Evolutionary conservation across 2,329 filamentous ascomycete species (phyloP), one percentile per base, ranked within the genome.

Genomic region (Cordyceps tenuipes): DNA sequence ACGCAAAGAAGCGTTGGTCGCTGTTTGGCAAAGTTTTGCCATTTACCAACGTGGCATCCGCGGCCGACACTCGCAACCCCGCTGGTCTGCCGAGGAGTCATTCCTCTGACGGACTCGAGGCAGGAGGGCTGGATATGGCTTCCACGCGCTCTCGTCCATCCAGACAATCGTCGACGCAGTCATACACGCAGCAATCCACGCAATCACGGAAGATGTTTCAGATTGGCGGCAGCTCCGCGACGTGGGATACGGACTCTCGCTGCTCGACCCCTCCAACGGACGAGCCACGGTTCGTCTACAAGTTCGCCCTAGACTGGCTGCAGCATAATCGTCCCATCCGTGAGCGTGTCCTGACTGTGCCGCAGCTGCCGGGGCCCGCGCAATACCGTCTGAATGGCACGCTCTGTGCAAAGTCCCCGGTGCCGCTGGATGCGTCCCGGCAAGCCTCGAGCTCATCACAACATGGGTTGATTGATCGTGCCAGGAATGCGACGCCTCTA

Each of bases 221-320:
- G 17, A 62, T 69, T 46, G 66, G 70, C 44, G 62, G 64, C 21
- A 67, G 68, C 23, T 71, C 71, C 0, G 68, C 78, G 1, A 71
- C 75, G 13, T 78, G 78, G 2, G 81, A 83, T 57, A 73, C 73
- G 15, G 82, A 80, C 31, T 83, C 81, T 17, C 75, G 77, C n/a
- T 78, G 77, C 15, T 84, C 82, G 9, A 76, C 80, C 1, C 82
- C 82, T 0, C 73, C 80, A 6, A 82, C 74, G 61, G 79, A 83
- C 64, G 74, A 82, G 69, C 74, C 80, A 69, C 76, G 79, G 64
- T 90, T 83, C 67, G 79, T 84, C 62, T 92, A 92, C 77, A 89
- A 86, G 63, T 92, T 92, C 67, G 84, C 86, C 10, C 79, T 91
- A 2, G 86, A 88, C 62, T 87, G 83, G 79, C 79, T 85, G 46